phyloP scores from a whole-genome alignment of 495 filamentous ascomycete species.

The Aspergillus diversus region DNA sequence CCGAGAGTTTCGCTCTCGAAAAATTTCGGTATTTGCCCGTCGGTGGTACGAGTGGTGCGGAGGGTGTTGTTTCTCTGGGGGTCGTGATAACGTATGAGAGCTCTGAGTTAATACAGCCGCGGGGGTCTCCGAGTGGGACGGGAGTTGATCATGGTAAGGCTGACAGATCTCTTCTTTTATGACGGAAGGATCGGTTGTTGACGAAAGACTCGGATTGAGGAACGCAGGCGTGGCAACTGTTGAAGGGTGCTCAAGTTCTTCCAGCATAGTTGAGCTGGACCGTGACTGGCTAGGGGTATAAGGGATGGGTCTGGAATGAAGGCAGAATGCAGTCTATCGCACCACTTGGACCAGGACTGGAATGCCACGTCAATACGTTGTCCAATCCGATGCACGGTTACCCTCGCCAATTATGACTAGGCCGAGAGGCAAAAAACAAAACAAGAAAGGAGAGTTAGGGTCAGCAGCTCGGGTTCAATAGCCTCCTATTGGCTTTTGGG shows the following conservation, averaged over 20 bases:
- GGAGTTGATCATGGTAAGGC: slow-evolving; percentile 22
- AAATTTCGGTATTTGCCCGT: slow-evolving; percentile 48
- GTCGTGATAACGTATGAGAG: slow-evolving; percentile 22
- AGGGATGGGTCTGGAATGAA: slow-evolving; percentile 26
- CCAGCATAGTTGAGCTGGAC: slow-evolving; percentile 25
- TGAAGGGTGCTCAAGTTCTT: slow-evolving; percentile 25
- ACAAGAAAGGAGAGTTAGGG: slow-evolving; percentile 21
- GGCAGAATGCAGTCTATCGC: slow-evolving; percentile 23
- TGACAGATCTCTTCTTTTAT: slow-evolving; percentile 15
- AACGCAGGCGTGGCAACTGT: slow-evolving; percentile 25
- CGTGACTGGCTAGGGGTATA: slow-evolving; percentile 22
- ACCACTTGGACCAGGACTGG: slow-evolving; percentile 33
- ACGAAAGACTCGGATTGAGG: slow-evolving; percentile 16
- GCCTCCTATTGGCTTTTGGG: slow-evolving; percentile 9
- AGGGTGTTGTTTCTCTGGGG: slow-evolving; percentile 26
- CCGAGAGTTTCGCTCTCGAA: slow-evolving; percentile 33
- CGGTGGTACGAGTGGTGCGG: slow-evolving; percentile 39
- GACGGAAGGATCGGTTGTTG: slow-evolving; percentile 16
- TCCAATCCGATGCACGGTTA: slow-evolving; percentile 33
- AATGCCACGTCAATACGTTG: slow-evolving; percentile 44
- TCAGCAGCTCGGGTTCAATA: slow-evolving; percentile 19
- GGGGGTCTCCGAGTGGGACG: slow-evolving; percentile 21
- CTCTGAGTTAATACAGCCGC: slow-evolving; percentile 24
- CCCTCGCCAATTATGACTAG: slow-evolving; percentile 4
- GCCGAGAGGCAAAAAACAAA: slow-evolving; percentile 14